phyloP scores from a whole-genome alignment of 345 rosid genomes.

The Acer campestre region DNA sequence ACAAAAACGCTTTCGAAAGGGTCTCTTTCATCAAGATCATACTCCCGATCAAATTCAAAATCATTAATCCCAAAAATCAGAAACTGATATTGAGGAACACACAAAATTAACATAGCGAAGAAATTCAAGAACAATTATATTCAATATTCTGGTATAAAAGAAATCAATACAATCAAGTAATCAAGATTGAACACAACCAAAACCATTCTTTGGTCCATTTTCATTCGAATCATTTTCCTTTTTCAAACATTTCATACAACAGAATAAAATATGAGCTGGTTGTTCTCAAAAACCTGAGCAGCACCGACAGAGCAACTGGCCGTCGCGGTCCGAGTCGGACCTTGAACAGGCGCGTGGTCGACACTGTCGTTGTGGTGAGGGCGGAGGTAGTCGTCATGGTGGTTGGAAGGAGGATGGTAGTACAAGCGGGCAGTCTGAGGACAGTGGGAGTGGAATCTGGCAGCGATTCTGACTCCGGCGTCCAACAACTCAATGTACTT shows the following conservation, averaged over 20 bases:
- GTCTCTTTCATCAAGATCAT: too few relatives aligned
- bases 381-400: slow-evolving; percentile 25
- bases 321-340: not conserved
- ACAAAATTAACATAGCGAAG: not conserved
- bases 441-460: slow-evolving; percentile 63
- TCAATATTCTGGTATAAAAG: not conserved
- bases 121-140: too few relatives aligned
- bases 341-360: slow-evolving; percentile 3
- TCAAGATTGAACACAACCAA: not conserved
- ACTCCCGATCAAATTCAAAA: too few relatives aligned
- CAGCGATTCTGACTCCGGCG: slow-evolving; percentile 44
- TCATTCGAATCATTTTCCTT: not conserved
- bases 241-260: slow-evolving; percentile 11
- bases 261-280: slow-evolving; percentile 31
- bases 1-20: too few relatives aligned
- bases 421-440: slow-evolving; percentile 65
- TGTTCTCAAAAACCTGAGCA: slow-evolving; percentile 10
- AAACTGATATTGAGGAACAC: too few relatives aligned
- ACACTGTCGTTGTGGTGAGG: not conserved
- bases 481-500: slow-evolving; percentile 54
- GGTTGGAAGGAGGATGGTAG: slow-evolving; percentile 56
- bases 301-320: slow-evolving; percentile 22
- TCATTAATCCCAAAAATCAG: too few relatives aligned
- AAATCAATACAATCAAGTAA: not conserved
- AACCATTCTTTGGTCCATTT: not conserved